Evolutionary conservation across 805 yeast species (phyloP), one percentile per base, ranked within the genome.

Genomic region (Wickerhamomyces ciferrii): DNA sequence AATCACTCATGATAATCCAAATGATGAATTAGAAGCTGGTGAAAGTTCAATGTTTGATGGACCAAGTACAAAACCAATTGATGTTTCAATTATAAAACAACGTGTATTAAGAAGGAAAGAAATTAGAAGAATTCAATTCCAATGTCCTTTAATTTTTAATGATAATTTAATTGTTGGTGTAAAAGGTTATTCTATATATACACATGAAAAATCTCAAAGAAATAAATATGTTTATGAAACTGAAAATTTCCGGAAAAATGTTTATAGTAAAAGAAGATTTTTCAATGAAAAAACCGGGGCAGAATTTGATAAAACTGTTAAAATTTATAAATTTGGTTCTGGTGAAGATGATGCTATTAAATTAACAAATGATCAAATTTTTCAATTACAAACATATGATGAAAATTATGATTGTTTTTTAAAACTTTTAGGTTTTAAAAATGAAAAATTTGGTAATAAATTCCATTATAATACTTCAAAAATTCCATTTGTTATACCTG

Each of bases 401-500:
- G 64, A 63, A 11, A 46, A 56, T 15, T 47, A 51, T 18, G 67
- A 62, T 1, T 82, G 90, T 0, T 74, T 77, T 43, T 65, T 91
- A 42, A 77, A 79, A 48, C 64, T 90, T 2, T 53, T 89, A 8
- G 92, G 96, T 1, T 88, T 87, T 61, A 69, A 87, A 48, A 66
- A 72, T 19, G 54, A 71, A 4, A 50, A 59, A 9, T 49, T 60
- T 11, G 69, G 74, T 39, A 68, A 76, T 43, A 71, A 74, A 48
- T 75, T 80, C 2, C 74, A 68, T 47, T 78, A 82, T 57, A 78
- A 76, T 50, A 61, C 77, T 11, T 66, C 74, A 2, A 75, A 79
- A 5, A 75, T 95, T 0, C 55, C 73, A 2, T 84, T 90, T 53
- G 63, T 92, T 0, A 79, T 83, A 8, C 90, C 96, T 0, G 83